A percentile compares a stretch with the other conserved stretches of the same genome.
Conservation (phyloP, 1,284 basidiomycete species). For the Pseudozyma thailandica region DNA sequence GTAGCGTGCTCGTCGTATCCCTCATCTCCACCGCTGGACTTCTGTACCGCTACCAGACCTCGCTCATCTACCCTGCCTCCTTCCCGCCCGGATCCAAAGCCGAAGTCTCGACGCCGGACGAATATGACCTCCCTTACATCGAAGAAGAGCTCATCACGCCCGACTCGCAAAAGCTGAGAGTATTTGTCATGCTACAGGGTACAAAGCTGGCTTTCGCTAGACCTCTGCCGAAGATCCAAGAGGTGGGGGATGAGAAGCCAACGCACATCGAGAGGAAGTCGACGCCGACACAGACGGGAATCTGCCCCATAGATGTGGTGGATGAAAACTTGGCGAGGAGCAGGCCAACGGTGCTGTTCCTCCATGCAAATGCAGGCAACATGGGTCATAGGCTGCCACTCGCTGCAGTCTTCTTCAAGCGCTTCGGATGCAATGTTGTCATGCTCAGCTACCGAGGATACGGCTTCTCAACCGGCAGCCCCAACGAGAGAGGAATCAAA, state of each 20-base stretch:
- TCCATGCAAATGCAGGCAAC: constrained; percentile 67
- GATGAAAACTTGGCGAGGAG: constrained; percentile 36
- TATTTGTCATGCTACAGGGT: constrained; percentile 61
- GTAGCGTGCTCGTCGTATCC: constrained; percentile 50
- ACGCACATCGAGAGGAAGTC: constrained; percentile 23
- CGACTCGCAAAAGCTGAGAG: constrained; percentile 56
- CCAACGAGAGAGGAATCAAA: constrained; percentile 81
- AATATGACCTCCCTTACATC: constrained; percentile 59
- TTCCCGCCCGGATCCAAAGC: constrained; percentile 63
- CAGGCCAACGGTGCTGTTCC: constrained; percentile 60
- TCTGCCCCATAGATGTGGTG: constrained; percentile 8
- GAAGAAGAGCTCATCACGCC: constrained; percentile 61
- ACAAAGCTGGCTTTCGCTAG: constrained; percentile 17
- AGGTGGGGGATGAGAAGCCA: constrained; percentile 15
- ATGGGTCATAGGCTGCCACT: constrained; percentile 85
- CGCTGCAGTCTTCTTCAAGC: constrained; percentile 83
- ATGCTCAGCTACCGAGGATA: constrained; percentile 93
- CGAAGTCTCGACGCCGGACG: constrained; percentile 59
- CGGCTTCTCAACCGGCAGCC: constrained; percentile 81
- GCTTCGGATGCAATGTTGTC: constrained; percentile 86
- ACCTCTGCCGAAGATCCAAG: constrained; percentile 13
- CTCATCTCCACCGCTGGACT: constrained; percentile 61
- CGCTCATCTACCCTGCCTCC: constrained; percentile 63
- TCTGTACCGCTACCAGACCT: constrained; percentile 64
- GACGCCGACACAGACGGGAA: constrained; percentile 31